These are phyloP conservation scores for Coleophoma cylindrospora DNA, from an alignment of 2,329 filamentous ascomycete species.

Conservation along the genomic window DNA sequence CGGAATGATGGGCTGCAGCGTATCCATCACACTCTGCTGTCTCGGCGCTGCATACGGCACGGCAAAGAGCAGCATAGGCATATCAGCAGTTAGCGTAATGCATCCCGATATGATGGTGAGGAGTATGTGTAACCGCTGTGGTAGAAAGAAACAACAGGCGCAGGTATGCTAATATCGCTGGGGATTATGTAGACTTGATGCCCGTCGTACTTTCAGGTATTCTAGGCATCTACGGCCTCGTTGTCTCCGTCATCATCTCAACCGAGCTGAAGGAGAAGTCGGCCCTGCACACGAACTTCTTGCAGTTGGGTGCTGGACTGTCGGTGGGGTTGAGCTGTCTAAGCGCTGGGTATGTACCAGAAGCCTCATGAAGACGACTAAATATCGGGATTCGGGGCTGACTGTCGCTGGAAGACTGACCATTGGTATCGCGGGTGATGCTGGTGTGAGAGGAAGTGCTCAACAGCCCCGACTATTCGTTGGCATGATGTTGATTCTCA, in stretches of 20 bases:
- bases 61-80: conserved; percentile 96
- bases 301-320: conserved; percentile 76
- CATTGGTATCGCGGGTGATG: conserved; percentile 81
- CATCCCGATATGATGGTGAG: conserved; percentile 96
- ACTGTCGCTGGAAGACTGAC: conserved; percentile 48
- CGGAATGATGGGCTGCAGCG: conserved; percentile 90
- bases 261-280: conserved; percentile 66
- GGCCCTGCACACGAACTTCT: conserved; percentile 72
- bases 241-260: conserved; percentile 79
- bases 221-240: conserved; percentile 94
- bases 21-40: conserved; percentile 84
- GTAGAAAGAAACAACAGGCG: too few relatives aligned
- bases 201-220: conserved; percentile 99
- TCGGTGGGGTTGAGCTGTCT: conserved; percentile 74
- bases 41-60: conserved; percentile 90
- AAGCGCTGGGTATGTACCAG: conserved; percentile 47
- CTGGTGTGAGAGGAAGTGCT: conserved; percentile 77
- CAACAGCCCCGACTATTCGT: conserved; percentile 63
- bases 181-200: conserved; percentile 70
- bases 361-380: too few relatives aligned
- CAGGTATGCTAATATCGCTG: too few relatives aligned
- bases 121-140: conserved; percentile 51
- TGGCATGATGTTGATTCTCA: conserved; percentile 75
- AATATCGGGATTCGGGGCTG: too few relatives aligned
- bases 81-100: conserved; percentile 93